A percentile compares a stretch with the other conserved stretches of the same genome.
These are phyloP conservation scores for Rhododendron ferrugineum DNA, from an alignment of 148 eudicot species.

Conservation along the genomic window DNA sequence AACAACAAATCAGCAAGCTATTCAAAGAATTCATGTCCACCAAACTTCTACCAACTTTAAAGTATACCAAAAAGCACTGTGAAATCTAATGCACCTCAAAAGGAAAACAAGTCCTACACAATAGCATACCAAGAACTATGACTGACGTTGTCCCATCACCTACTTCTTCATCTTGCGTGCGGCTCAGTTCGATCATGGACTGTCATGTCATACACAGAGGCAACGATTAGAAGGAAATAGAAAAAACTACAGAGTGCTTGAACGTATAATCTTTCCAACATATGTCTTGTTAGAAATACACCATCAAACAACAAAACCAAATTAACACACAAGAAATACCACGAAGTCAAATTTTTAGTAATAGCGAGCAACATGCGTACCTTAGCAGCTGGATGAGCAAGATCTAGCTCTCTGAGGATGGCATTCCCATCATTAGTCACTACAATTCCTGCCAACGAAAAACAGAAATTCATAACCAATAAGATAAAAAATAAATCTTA, in stretches of 20 bases:
- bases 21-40: not conserved
- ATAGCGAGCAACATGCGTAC: constrained; percentile 21
- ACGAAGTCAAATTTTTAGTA: not conserved
- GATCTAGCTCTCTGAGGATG: constrained; percentile 84
- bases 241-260: not conserved
- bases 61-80: not conserved
- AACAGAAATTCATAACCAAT: not conserved
- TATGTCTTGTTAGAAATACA: not conserved
- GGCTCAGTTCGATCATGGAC: constrained; percentile 92
- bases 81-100: not conserved
- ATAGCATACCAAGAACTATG: constrained; percentile 75
- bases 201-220: constrained; percentile 22
- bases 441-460: constrained; percentile 63
- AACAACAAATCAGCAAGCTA: not conserved
- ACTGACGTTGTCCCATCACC: constrained; percentile 99
- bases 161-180: constrained; percentile 96
- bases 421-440: constrained; percentile 99
- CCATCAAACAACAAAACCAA: not conserved
- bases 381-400: constrained; percentile 99
- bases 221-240: constrained; percentile 9
- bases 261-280: not conserved
- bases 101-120: not conserved
- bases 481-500: not conserved
- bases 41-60: not conserved
- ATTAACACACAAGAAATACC: not conserved